Conservation (phyloP, 2,329 filamentous ascomycete genomes). For the Cordyceps tenuipes region DNA sequence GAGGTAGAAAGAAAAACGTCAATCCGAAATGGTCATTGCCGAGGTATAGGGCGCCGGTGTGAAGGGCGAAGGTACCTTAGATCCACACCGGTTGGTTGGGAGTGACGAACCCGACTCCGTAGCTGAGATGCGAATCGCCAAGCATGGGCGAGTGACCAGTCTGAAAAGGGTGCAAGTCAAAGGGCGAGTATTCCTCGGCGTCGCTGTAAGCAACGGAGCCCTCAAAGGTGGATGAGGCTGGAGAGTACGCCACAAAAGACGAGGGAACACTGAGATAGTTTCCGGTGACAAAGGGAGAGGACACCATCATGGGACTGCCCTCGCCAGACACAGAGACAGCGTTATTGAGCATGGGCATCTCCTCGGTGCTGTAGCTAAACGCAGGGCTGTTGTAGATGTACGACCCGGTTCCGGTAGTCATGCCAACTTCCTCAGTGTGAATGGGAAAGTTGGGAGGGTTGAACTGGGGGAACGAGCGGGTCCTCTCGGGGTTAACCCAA, state of each 20-base stretch:
- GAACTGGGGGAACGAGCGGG: conserved; percentile 54
- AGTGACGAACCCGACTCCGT: conserved; percentile 51
- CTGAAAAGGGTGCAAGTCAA: conserved; percentile 37
- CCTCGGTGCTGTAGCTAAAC: conserved; percentile 58
- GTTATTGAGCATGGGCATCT: conserved; percentile 47
- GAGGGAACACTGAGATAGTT: conserved; percentile 58
- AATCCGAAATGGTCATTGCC: conserved; percentile 41
- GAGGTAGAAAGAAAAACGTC: conserved; percentile 38
- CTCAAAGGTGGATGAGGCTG: conserved; percentile 54
- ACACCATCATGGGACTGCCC: conserved; percentile 47
- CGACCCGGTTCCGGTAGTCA: conserved; percentile 32
- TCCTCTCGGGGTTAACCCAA: conserved; percentile 52
- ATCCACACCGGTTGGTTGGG: conserved; percentile 55
- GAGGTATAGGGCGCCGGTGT: conserved; percentile 30
- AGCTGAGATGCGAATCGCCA: conserved; percentile 35
- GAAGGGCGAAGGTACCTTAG: conserved; percentile 33
- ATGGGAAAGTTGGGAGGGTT: conserved; percentile 44
- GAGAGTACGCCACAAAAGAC: conserved; percentile 52
- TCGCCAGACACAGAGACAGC: conserved; percentile 40
- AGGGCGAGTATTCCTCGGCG: conserved; percentile 46
- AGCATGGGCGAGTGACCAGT: conserved; percentile 38
- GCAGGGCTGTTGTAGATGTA: conserved; percentile 49
- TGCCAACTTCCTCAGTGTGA: conserved; percentile 35
- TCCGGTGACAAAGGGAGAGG: conserved; percentile 45
- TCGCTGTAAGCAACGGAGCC: conserved; percentile 57